These are phyloP conservation scores for Taiozyma sp. DNA, from an alignment of 1,139 yeast species.

Conservation along the genomic window DNA sequence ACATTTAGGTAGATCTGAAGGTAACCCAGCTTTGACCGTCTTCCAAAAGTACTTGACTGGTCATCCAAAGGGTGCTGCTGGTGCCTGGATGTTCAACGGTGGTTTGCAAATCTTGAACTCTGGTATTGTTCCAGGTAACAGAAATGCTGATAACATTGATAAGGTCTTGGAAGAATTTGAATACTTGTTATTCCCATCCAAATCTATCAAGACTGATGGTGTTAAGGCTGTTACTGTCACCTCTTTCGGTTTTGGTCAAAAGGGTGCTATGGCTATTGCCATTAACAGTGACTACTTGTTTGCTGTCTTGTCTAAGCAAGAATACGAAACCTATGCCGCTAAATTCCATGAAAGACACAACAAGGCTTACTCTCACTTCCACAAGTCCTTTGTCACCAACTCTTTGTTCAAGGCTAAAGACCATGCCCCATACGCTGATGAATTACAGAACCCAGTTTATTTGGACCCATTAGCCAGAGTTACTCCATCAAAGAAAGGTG, in stretches of 20 bases:
- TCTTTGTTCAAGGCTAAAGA: slow-evolving; percentile 91
- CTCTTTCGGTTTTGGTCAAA: slow-evolving; percentile 98
- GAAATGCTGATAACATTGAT: slow-evolving; percentile 97
- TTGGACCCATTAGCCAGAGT: slow-evolving; percentile 83
- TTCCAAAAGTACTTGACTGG: slow-evolving; percentile 99
- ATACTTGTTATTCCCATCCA: slow-evolving; percentile 89
- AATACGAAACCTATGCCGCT: slow-evolving; percentile 62
- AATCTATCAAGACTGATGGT: slow-evolving; percentile 92
- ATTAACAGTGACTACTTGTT: slow-evolving; percentile 91
- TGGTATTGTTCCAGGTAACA: slow-evolving; percentile 97
- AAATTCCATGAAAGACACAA: slow-evolving; percentile 81
- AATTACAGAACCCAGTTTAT: slow-evolving; percentile 83
- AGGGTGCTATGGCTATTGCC: slow-evolving; percentile 94
- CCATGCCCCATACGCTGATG: slow-evolving; percentile 85
- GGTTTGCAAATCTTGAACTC: slow-evolving; percentile 87
- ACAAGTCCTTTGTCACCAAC: slow-evolving; percentile 89
- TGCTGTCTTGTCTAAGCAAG: slow-evolving; percentile 67
- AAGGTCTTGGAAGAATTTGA: slow-evolving; percentile 74
- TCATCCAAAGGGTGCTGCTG: slow-evolving; percentile 99
- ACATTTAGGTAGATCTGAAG: slow-evolving; percentile 94
- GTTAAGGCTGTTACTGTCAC: slow-evolving; percentile 95
- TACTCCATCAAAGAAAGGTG: slow-evolving; percentile 42
- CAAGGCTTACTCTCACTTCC: slow-evolving; percentile 93
- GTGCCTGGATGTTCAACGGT: slow-evolving; percentile 99
- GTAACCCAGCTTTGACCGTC: slow-evolving; percentile 96